Conservation (phyloP, 2,329 filamentous ascomycete genomes). For the Calycina herbarum region DNA sequence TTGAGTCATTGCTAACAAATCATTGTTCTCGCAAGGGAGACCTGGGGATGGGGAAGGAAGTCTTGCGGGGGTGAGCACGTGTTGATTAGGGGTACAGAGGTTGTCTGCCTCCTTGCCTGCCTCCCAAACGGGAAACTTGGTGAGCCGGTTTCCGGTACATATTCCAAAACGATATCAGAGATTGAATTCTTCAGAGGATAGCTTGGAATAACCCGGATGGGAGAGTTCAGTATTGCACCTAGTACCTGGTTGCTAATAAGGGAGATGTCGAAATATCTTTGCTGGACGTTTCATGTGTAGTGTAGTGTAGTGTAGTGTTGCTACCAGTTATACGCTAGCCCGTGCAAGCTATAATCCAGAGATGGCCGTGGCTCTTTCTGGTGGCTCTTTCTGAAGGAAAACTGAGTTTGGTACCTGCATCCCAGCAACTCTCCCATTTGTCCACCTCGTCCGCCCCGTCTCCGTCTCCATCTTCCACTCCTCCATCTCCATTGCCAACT, state of each 20-base stretch:
- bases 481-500: no score
- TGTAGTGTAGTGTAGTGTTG: not conserved
- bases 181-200: no score
- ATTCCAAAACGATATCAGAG: no score
- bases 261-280: not conserved
- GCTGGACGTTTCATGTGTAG: not conserved
- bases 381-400: no score
- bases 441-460: no score
- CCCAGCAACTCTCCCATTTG: no score
- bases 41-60: not conserved
- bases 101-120: not conserved
- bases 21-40: not conserved
- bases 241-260: not conserved
- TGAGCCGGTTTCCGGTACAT: no score
- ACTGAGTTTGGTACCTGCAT: no score
- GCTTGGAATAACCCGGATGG: no score
- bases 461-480: no score
- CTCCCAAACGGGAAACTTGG: not conserved
- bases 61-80: not conserved
- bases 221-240: not conserved
- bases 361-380: no score
- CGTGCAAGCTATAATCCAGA: no score
- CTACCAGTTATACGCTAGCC: not conserved
- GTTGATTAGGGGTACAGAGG: not conserved
- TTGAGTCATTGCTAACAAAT: not conserved